Conservation (phyloP, 164 flowering plant genomes). For the Sedum album region DNA sequence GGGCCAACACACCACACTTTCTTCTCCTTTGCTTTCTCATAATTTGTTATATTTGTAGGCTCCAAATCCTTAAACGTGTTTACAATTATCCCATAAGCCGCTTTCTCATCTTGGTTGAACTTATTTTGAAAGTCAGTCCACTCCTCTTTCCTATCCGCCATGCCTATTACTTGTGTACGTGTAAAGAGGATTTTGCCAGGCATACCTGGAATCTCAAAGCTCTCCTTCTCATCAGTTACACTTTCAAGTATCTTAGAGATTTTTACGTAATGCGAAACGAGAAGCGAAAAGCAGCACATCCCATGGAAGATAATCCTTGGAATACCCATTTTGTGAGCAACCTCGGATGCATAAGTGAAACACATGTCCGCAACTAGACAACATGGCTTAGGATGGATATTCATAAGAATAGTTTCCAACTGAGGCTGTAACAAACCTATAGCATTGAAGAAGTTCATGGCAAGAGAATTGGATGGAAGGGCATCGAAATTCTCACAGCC, state of each 20-base stretch:
- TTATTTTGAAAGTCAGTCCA: background rate
- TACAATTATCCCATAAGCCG: constrained; percentile 14
- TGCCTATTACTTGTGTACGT: constrained; percentile 7
- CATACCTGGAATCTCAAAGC: no score
- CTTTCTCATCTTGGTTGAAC: background rate
- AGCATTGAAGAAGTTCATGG: no score
- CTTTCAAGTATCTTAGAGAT: background rate
- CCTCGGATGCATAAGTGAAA: constrained; percentile 17
- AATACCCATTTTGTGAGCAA: constrained; percentile 19
- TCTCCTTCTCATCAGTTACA: constrained; percentile 11
- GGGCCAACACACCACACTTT: constrained; percentile 15
- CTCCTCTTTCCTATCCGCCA: background rate
- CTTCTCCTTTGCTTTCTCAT: background rate
- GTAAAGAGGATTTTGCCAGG: constrained; percentile 22
- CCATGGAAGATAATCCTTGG: constrained; percentile 31
- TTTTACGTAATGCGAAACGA: constrained; percentile 11
- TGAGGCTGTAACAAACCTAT: no score
- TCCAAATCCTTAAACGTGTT: constrained; percentile 22
- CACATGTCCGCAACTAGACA: constrained; percentile 20
- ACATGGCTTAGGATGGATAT: no score
- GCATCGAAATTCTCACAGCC: constrained; percentile 26
- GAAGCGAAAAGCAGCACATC: constrained; percentile 17
- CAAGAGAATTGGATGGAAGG: constrained; percentile 12
- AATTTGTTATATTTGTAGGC: background rate
- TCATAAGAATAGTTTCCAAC: constrained; percentile 8